Conservation (phyloP, 2,329 filamentous ascomycete species). For the Colletotrichum paranaense region DNA sequence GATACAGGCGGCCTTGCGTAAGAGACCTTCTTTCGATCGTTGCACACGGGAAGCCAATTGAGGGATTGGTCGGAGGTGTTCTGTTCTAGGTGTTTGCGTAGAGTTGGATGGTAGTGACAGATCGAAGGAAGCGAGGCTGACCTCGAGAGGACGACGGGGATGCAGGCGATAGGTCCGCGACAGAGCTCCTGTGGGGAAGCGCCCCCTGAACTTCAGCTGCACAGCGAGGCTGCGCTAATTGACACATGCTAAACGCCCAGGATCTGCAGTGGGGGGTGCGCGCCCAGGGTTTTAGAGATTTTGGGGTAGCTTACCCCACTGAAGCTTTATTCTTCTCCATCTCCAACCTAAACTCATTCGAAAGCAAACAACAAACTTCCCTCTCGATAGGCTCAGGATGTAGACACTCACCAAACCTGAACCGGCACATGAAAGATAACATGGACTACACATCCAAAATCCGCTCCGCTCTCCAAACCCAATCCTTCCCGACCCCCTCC, state of each 20-base stretch:
- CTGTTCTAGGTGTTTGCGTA: neutral
- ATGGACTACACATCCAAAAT: constrained; percentile 60
- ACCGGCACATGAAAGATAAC: neutral
- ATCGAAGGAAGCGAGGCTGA: constrained; percentile 19
- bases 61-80: neutral
- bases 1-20: neutral
- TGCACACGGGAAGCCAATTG: neutral
- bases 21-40: neutral
- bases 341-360: neutral
- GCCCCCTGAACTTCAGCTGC: constrained; percentile 22
- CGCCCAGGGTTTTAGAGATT: neutral
- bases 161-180: constrained; percentile 17
- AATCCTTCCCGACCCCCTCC: constrained; percentile 66
- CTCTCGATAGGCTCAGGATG: neutral
- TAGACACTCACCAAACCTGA: neutral
- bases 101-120: neutral
- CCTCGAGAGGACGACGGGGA: constrained; percentile 10
- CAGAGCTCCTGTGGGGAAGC: constrained; percentile 29
- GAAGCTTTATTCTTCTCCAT: constrained; percentile 17
- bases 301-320: constrained; percentile 29
- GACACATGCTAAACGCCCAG: constrained; percentile 20
- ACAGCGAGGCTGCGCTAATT: constrained; percentile 25
- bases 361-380: neutral
- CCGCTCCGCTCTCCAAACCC: constrained; percentile 58
- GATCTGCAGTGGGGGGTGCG: constrained; percentile 27